A percentile compares a stretch with the other conserved stretches of the same genome.
Conservation (phyloP, 2,329 filamentous ascomycete genomes). For the Tolypocladium tropicale region DNA sequence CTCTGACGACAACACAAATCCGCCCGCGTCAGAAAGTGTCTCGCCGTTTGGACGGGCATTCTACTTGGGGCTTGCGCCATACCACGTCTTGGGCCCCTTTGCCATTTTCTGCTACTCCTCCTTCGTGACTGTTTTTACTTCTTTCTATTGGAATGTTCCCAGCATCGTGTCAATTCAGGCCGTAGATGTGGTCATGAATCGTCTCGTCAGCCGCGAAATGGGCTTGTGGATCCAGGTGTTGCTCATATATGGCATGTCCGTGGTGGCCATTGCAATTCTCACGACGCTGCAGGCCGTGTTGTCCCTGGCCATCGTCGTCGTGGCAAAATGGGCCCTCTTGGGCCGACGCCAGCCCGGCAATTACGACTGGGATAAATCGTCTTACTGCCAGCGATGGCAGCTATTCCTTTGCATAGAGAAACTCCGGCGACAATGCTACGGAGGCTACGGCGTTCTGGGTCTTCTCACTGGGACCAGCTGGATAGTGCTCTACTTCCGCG, state of each 20-base stretch:
- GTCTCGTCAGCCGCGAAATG: conserved; percentile 11
- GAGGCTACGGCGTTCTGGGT: conserved; percentile 38
- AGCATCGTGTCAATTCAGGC: conserved; percentile 38
- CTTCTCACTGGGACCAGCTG: conserved; percentile 44
- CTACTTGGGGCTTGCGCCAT: conserved; percentile 38
- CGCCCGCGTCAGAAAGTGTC: conserved; percentile 6
- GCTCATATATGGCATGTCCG: conserved; percentile 29
- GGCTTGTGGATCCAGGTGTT: conserved; percentile 20
- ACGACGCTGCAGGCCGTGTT: conserved; percentile 31
- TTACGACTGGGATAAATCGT: conserved; percentile 46
- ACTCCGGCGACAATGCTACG: conserved; percentile 38
- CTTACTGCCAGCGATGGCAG: conserved; percentile 50
- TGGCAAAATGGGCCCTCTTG: conserved; percentile 40
- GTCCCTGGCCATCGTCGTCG: conserved; percentile 32
- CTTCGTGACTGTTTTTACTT: conserved; percentile 32
- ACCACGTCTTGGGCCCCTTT: conserved; percentile 36
- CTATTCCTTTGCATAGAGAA: conserved; percentile 41
- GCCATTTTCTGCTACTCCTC: conserved; percentile 40
- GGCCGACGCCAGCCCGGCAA: conserved; percentile 39
- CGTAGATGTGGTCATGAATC: conserved; percentile 22
- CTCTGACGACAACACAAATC: conserved; percentile 4
- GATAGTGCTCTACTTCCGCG: conserved; percentile 41
- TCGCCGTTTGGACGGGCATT: conserved; percentile 46
- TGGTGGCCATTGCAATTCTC: conserved; percentile 28
- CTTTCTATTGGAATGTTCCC: conserved; percentile 40